These are phyloP conservation scores for Pythium plurisporium DNA, from an alignment of 352 stramenopile genomes.

Conservation along the genomic window DNA sequence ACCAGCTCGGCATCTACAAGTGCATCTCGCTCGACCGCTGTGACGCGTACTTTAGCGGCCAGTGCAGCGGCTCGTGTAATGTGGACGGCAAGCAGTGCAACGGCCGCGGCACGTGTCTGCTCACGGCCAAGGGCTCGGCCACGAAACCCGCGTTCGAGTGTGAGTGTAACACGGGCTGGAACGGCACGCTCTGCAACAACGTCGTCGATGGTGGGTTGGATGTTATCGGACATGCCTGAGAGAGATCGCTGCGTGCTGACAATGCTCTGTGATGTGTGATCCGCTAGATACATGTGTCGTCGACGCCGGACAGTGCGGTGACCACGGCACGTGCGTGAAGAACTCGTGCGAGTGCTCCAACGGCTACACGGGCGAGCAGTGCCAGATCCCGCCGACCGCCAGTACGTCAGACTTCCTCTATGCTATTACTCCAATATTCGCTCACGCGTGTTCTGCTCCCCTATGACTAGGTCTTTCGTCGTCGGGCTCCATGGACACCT, in stretches of 20 bases:
- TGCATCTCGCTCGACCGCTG: slow-evolving; percentile 74
- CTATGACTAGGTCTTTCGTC: slow-evolving; percentile 12
- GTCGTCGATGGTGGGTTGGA: slow-evolving; percentile 43
- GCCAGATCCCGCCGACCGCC: slow-evolving; percentile 31
- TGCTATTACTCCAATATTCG: background rate
- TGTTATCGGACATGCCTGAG: too few species aligned
- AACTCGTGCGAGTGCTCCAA: slow-evolving; percentile 32
- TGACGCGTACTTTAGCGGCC: slow-evolving; percentile 56
- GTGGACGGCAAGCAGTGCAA: slow-evolving; percentile 57
- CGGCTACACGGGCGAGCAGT: slow-evolving; percentile 47
- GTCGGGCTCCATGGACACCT: slow-evolving; percentile 13
- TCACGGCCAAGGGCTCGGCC: slow-evolving; percentile 23
- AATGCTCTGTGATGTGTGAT: background rate
- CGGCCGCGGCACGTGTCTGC: slow-evolving; percentile 53
- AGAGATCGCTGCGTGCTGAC: background rate
- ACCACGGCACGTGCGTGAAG: slow-evolving; percentile 37
- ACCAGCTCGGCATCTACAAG: slow-evolving; percentile 62
- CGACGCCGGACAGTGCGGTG: slow-evolving; percentile 39
- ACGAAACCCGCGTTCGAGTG: slow-evolving; percentile 49
- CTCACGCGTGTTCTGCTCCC: background rate
- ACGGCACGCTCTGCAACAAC: slow-evolving; percentile 58
- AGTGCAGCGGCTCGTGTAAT: slow-evolving; percentile 36
- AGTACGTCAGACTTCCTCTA: background rate
- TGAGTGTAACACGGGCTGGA: slow-evolving; percentile 63
- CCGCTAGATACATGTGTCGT: slow-evolving; percentile 41